These are phyloP conservation scores for slime mould (Dictyostelium discoideum) DNA, from an alignment of 78 protist genomes.

Conservation along the genomic window DNA sequence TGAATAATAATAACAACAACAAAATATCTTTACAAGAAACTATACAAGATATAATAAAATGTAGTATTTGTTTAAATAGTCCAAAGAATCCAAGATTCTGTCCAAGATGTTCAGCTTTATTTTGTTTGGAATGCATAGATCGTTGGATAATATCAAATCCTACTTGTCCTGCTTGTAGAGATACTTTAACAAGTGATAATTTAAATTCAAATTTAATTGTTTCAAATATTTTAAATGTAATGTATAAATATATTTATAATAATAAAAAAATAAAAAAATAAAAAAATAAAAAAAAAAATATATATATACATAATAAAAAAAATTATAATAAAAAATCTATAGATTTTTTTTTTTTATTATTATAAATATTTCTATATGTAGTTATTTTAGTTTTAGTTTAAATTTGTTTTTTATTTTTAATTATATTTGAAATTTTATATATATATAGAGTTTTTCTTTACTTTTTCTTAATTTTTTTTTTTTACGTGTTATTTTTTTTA, in stretches of 20 bases:
- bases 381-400: too few species aligned
- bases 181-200: conserved; percentile 7
- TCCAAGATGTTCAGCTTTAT: conserved; percentile 54
- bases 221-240: conserved; percentile 65
- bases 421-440: too few species aligned
- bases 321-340: not conserved
- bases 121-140: conserved; percentile 52
- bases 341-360: too few species aligned
- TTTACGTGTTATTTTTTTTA: too few species aligned
- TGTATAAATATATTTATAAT: not conserved
- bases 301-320: too few species aligned
- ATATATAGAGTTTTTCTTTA: not conserved
- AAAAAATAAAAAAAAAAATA: too few species aligned
- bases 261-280: too few species aligned
- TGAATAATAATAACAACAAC: conserved; percentile 6
- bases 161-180: conserved; percentile 71
- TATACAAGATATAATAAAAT: conserved; percentile 74
- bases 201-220: conserved; percentile 70
- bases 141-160: conserved; percentile 58
- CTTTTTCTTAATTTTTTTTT: not conserved
- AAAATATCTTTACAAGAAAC: conserved; percentile 44
- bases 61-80: conserved; percentile 46
- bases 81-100: conserved; percentile 73
- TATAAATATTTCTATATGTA: too few species aligned
- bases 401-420: too few species aligned